Percentiles rank a stretch among this genome's conserved stretches.
Conservation (phyloP, 1,139 yeast species). For the Yamadazyma atmosphaerica region DNA sequence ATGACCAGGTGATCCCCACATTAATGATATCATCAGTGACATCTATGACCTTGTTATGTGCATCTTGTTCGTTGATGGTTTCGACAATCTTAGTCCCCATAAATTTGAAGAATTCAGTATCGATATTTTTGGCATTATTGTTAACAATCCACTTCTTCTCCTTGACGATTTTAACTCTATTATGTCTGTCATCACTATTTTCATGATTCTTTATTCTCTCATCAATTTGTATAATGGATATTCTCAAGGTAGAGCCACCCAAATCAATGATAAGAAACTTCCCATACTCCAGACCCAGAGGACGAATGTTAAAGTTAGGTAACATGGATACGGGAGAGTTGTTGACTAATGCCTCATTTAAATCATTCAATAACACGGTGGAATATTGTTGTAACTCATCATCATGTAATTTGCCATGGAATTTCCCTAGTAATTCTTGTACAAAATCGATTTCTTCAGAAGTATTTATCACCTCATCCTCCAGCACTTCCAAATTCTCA, state of each 20-base stretch:
- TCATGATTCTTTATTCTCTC: slow-evolving; percentile 8
- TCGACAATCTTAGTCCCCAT: slow-evolving; percentile 37
- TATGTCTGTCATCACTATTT: slow-evolving; percentile 15
- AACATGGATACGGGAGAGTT: slow-evolving; percentile 45
- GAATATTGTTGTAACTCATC: slow-evolving; percentile 5
- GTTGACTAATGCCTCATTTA: slow-evolving; percentile 29
- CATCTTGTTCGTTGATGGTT: slow-evolving; percentile 28
- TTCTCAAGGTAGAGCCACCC: slow-evolving; percentile 56
- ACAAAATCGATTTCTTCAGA: neutral
- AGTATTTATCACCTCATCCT: slow-evolving; percentile 6
- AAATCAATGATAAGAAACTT: slow-evolving; percentile 49
- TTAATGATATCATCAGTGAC: slow-evolving; percentile 22
- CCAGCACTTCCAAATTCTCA: slow-evolving; percentile 9
- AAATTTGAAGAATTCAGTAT: slow-evolving; percentile 39
- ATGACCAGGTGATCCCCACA: slow-evolving; percentile 60
- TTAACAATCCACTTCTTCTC: slow-evolving; percentile 44
- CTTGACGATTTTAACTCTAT: slow-evolving; percentile 29
- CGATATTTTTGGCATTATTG: slow-evolving; percentile 38
- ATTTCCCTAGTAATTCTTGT: slow-evolving; percentile 1
- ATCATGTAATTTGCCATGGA: slow-evolving; percentile 7
- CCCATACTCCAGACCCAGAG: slow-evolving; percentile 47
- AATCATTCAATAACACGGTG: slow-evolving; percentile 16
- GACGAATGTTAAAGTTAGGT: slow-evolving; percentile 43
- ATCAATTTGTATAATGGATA: slow-evolving; percentile 42
- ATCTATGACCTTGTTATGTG: slow-evolving; percentile 16